Evolutionary conservation across 2,329 filamentous ascomycete species (phyloP), one percentile per base, ranked within the genome.

Genomic region (Fusarium anthophilum): DNA sequence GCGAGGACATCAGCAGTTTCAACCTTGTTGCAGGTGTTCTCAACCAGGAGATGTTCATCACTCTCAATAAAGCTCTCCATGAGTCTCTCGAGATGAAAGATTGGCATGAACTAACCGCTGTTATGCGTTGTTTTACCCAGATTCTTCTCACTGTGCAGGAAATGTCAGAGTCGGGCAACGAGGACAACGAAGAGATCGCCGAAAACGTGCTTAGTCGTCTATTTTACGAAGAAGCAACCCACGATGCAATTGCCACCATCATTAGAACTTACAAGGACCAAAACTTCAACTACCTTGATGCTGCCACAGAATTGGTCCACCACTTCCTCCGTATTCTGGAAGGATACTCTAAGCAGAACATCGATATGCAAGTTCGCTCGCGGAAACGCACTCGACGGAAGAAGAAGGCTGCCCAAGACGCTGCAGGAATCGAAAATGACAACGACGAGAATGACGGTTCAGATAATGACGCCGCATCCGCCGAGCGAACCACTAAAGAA

Each of bases 181-280:
- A 98, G 72, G 95, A 98, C n/a, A 94, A 99, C 75, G 93, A 97
- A 79, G 96, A 98, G 77, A 98, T 99, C 80, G 96, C 96, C 2
- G 96, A 99, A 80, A 99, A 99, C 77, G 98, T 97, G 18, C 90
- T 98, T 59, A 97, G 93, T 78, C 94, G 96, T 70, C 94, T 99
- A n/a, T 99, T 99, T 81, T 99, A 99, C 83, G 96, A 99, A 82
- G 95, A 98, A 79, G 90, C 94, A 2, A 98, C 95, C 0, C 95
- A 99, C 79, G 96, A 99, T 70, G 89, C 93, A 30, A 90, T 99
- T 58, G 89, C 96, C 37, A 90, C 91, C 67, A 93, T 98, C 60
- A 87, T 96, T 2, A 89, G 92, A 72, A 92, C 89, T n/a, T 98
- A 97, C 84, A 97, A 97, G 76, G 94, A 96, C 69, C 96, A 98